phyloP scores from a whole-genome alignment of 495 filamentous ascomycete genomes.

The Bacidia gigantensis region DNA sequence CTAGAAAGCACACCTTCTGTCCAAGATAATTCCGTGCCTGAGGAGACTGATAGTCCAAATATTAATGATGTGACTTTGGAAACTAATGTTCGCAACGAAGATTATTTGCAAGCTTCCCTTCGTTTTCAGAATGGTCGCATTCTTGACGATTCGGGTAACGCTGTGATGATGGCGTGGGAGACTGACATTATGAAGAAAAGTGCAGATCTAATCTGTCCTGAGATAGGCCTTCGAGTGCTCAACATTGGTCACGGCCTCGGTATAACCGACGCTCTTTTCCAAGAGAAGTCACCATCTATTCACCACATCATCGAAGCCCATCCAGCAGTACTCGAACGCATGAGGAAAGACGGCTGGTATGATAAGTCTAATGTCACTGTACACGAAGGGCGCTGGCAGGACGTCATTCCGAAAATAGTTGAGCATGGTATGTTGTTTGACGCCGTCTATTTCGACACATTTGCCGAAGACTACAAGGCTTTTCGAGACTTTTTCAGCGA shows the following conservation, averaged over 20 bases:
- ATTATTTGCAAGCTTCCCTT: conserved; percentile 65
- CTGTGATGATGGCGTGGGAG: conserved; percentile 98
- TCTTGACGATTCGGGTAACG: conserved; percentile 67
- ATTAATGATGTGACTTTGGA: conserved; percentile 19
- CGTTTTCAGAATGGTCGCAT: conserved; percentile 63
- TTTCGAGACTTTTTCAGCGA: conserved; percentile 82
- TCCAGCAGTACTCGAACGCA: conserved; percentile 58
- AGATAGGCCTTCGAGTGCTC: conserved; percentile 52
- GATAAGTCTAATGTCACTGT: conserved; percentile 49
- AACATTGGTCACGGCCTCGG: conserved; percentile 97
- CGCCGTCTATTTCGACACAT: conserved; percentile 96
- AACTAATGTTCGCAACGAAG: conserved; percentile 42
- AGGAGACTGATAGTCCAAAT: conserved; percentile 1
- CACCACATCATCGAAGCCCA: conserved; percentile 95
- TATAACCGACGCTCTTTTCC: conserved; percentile 79
- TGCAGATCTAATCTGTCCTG: conserved; percentile 48
- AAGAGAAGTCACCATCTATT: conserved; percentile 42
- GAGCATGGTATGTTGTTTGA: conserved; percentile 63
- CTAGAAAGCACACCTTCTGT: conserved; percentile 19
- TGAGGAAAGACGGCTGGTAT: conserved; percentile 48
- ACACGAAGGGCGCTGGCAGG: conserved; percentile 73
- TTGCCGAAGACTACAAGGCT: conserved; percentile 80
- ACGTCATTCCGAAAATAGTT: conserved; percentile 58
- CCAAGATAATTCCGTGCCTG: too few relatives aligned
- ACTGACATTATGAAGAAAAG: conserved; percentile 73